A percentile compares a stretch with the other conserved stretches of the same genome.
Evolutionary conservation across 495 filamentous ascomycete genomes (phyloP).

Genomic region (Trichoderma reesei): DNA sequence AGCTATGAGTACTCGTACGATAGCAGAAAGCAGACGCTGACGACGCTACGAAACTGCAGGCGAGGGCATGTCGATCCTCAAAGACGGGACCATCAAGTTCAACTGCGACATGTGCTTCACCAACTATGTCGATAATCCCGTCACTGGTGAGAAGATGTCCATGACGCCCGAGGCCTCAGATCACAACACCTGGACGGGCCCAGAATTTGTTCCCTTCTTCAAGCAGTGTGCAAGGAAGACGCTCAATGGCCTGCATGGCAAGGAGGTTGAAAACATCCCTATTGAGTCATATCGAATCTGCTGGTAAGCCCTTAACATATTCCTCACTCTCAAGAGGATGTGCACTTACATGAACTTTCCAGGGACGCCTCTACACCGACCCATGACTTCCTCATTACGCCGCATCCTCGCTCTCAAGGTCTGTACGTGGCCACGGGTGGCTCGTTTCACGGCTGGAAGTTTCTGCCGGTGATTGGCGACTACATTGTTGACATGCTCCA

Average conservation of each 20-base stretch:
- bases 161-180: conserved; percentile 11
- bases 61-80: conserved; percentile 20
- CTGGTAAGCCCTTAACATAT: conserved; percentile 13
- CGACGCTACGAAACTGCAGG: conserved; percentile 12
- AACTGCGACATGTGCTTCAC: conserved; percentile 27
- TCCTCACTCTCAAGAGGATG: neutral
- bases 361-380: conserved; percentile 34
- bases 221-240: conserved; percentile 12
- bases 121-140: conserved; percentile 10
- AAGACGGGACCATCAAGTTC: conserved; percentile 19
- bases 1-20: neutral
- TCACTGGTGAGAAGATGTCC: conserved; percentile 16
- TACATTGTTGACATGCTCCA: conserved; percentile 49
- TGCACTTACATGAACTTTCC: neutral
- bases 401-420: conserved; percentile 40
- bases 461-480: conserved; percentile 49
- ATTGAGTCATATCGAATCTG: conserved; percentile 18
- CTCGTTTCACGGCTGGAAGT: conserved; percentile 48
- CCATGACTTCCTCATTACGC: conserved; percentile 48
- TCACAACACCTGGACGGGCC: conserved; percentile 14
- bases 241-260: conserved; percentile 14
- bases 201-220: conserved; percentile 17
- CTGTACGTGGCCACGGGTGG: conserved; percentile 38
- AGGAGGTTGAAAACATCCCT: conserved; percentile 12
- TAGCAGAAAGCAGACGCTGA: conserved; percentile 5